Base-by-base conservation (phyloP, 768 basidiomycete genomes). In the Calocera cornea region DNA sequence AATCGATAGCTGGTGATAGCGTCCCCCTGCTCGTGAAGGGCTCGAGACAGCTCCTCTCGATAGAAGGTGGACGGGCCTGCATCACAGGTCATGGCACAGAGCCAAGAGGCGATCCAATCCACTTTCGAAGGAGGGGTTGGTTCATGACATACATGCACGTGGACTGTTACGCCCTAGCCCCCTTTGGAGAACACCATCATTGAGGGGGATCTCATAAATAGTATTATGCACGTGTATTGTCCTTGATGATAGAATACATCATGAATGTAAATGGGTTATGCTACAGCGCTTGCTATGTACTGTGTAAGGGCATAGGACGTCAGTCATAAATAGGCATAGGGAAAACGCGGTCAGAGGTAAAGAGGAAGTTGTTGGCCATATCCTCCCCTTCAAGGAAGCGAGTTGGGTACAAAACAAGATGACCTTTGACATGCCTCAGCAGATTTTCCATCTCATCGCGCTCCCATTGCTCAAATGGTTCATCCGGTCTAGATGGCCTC, bases 311-410 rank as follows among this genome's bases (percentile, higher is more conserved):
- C 14, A 60, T 33, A 60, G 31, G 27, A 16, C 10, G 14, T 60
- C 19, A 76, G 54, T 76, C 73, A 70, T 73, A 77, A 69, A 77
- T 75, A 10, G 76, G 74, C 29, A 76, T 65, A 31, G 75, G 76
- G 65, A 76, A 70, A 47, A 79, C 77, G 68, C 75, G 75, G 73
- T 95, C 94, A 33, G 91, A 84, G 73, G 90, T 91, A 78, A 95
- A 95, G 69, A 97, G 78, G 79, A 97, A 95, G 75, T 98, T 97
- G 71, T 95, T 88, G 5, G 89, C 87, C 0, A 85, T 81, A 74
- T 95, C 92, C 77, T 97, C 95, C n/a, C 85, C 89, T 76, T 97
- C 95, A 69, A 98, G 73, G 79, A 97, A 97, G 12, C 86, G 85
- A 17, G 81, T 89, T 1, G 95, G 87, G 77, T 90, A 90, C 12